phyloP scores from a whole-genome alignment of 2,329 filamentous ascomycete genomes.

The Ceratocystis alfenasii region DNA sequence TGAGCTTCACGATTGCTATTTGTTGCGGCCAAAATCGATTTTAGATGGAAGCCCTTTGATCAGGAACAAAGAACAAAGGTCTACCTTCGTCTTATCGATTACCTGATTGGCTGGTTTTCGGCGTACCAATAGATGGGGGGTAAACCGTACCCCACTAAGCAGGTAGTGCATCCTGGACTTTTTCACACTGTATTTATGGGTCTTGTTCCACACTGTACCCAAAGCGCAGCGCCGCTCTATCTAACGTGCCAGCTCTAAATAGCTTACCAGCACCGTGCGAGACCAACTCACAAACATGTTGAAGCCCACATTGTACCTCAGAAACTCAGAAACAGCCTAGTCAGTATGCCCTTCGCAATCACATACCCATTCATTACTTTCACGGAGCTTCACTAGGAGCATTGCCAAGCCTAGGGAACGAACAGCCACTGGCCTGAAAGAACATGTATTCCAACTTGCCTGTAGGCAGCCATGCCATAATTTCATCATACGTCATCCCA shows the following conservation, averaged over 20 bases:
- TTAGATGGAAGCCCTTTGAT: not conserved
- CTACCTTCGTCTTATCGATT: not conserved
- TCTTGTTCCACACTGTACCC: not conserved
- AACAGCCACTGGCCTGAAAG: too few species aligned
- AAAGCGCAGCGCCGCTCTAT: not conserved
- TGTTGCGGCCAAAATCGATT: not conserved
- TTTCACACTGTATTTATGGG: not conserved
- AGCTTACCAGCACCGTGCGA: not conserved
- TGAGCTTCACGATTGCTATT: not conserved
- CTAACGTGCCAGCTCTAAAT: not conserved
- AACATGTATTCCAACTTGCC: not conserved
- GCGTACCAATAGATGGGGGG: not conserved
- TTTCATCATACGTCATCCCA: not conserved
- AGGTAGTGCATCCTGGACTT: not conserved
- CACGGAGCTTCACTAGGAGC: not conserved
- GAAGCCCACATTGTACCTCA: too few species aligned
- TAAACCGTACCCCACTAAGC: not conserved
- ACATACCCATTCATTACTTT: not conserved
- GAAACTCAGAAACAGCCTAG: too few species aligned
- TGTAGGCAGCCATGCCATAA: not conserved
- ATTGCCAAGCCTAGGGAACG: not conserved
- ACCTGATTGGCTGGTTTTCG: not conserved
- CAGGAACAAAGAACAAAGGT: not conserved
- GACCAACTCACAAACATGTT: not conserved
- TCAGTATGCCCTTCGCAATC: not conserved